These are phyloP conservation scores for Saussurea involucrata DNA, from an alignment of 129 eudicot genomes.

Conservation along the genomic window DNA sequence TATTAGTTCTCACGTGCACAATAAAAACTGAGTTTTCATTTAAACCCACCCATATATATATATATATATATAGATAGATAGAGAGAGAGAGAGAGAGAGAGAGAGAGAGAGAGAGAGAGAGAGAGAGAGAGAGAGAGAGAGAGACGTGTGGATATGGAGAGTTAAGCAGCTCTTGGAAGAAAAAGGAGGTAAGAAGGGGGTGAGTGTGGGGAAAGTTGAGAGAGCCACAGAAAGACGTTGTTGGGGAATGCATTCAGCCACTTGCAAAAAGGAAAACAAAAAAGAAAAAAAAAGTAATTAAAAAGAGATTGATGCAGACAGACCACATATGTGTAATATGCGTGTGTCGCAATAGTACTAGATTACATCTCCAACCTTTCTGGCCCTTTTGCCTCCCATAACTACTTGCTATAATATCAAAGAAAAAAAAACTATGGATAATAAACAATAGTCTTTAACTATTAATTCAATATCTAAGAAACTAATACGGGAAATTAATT, in stretches of 20 bases:
- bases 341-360: background rate
- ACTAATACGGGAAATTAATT: too few relatives aligned
- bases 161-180: constrained; percentile 25
- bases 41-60: too few relatives aligned
- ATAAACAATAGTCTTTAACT: background rate
- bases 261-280: background rate
- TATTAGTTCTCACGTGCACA: too few relatives aligned
- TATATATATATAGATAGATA: background rate
- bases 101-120: background rate
- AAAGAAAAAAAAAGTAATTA: background rate
- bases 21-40: too few relatives aligned
- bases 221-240: constrained; percentile 3
- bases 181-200: constrained; percentile 4
- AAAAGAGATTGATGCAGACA: background rate
- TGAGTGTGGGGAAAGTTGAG: constrained; percentile 2
- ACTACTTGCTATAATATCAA: background rate
- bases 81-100: background rate
- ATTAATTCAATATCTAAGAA: background rate
- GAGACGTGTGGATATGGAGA: constrained; percentile 22
- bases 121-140: background rate
- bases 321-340: constrained; percentile 1
- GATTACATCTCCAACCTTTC: constrained; percentile 4
- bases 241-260: background rate
- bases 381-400: background rate
- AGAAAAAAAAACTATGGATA: background rate